Base-by-base conservation (phyloP, 2,329 filamentous ascomycete species). In the Gyromitra esculenta region DNA sequence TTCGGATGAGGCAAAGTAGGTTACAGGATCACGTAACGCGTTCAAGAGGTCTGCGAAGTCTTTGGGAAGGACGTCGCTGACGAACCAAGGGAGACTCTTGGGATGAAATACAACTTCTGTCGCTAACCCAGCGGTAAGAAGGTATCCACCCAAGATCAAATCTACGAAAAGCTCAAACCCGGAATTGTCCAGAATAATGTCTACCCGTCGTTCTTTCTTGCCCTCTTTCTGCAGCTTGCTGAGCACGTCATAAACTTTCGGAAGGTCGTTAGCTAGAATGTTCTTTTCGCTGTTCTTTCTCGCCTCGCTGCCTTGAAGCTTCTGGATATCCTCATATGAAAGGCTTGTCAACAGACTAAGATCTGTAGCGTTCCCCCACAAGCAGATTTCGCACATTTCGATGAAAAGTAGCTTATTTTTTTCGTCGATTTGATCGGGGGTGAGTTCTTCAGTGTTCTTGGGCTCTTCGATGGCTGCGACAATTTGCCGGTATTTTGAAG, bases 131-230 rank as follows among this genome's bases (percentile, higher is more conserved):
- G 93, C 87, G 0, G 93, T 90, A 5, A 99, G 87, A 13, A 99
- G 87, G 82, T 97, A 99, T 0, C 94, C 95, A 0, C 93, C 94
- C 1, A 99, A 88, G 73, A 98, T 90, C 8, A 99, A 87, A 82
- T 99, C 96, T 79, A 98, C 96, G 82, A 94, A 99, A 11, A 99
- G 88, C 86, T 99, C 96, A 82, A 99, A 99, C 5, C 96, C 96
- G 21, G 96, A 93, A 81, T 99, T 99, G 83, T 99, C 96, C 4
- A 99, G 91, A 1, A 99, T 92, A 79, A 99, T 95, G 81, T 99
- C 96, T 1, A 99, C 91, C 15, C 93, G 88, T 48, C 94, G 88
- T 18, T 84, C 84, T 77, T 87, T 85, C 82, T 89, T 89, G 37
- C 88, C 88, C 41, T 88, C 86, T 25, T 86, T 87, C 79, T 91